Evolutionary conservation across 805 yeast species (phyloP), one percentile per base, ranked within the genome.

Genomic region (Naumovozyma baii): DNA sequence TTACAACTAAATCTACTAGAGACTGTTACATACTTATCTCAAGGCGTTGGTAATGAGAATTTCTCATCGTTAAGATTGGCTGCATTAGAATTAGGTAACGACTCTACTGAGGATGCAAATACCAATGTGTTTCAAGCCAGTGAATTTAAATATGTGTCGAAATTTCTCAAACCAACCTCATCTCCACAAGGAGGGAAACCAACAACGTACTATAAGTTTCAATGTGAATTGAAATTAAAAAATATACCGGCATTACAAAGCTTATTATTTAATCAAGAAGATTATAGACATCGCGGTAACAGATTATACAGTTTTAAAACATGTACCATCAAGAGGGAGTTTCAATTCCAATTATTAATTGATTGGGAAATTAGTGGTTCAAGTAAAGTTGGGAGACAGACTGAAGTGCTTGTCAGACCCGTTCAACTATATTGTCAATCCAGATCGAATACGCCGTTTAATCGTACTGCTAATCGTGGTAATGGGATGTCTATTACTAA

Each of bases 211-310:
- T 34, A 34, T n/a, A 42, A 37, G 26, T 28, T 44, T 14, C 57
- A 55, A 33, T 50, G 54, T 37, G 51, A 48, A 35, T 30, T 55
- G 8, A 47, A 47, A 34, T 39, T 55, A 12, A 39, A 39, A 18
- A 47, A 55, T 32, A 55, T 54, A 38, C 47, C 48, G 3, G 33
- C 44, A 9, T 41, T 56, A 22, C 48, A 47, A 34, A 42, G 43
- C 30, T 31, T 55, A 18, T 37, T 47, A 18, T 59, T 59, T 25
- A 59, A 59, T 36, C 59, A 57, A 39, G 59, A 59, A 33, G 57
- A 59, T 37, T 57, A 57, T 38, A 42, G 43, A 29, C 61, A 59
- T 42, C 54, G 59, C 36, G 63, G 63, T 9, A 59, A 59, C 35
- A 43, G 59, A 22, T 38, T 59, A 4, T 59, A 50, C 39, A 54